Base-by-base conservation (phyloP, 1,284 basidiomycete species). In the Cystobasidium sp. region DNA sequence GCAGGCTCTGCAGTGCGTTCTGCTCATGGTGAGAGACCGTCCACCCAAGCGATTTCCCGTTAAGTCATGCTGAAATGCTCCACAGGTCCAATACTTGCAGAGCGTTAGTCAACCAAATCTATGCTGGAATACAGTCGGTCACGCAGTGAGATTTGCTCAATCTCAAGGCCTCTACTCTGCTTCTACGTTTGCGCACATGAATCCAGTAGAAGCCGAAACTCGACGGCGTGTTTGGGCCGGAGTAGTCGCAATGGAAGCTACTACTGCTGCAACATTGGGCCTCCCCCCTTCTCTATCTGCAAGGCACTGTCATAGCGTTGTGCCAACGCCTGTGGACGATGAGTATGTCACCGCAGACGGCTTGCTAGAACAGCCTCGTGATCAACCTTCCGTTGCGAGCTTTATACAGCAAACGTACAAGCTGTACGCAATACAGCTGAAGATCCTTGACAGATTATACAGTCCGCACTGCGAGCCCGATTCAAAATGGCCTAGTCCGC, bases 51-150 rank as follows among this genome's bases (percentile, higher is more conserved):
- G 1, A 49, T 51, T 51, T 20, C 58, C 58, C 8, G 3, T 56
- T 44, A n/a, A 22, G 39, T 55, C 9, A 55, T n/a, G 18, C 18
- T 20, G 31, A 39, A 14, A 37, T 37, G 53, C 3, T 31, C 31
- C 31, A 31, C 20, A 68, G 66, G 51, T 41, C 8, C 58, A 59
- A 22, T 69, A 69, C 39, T 44, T 69, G 10, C 68, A 69, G 41
- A 56, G 51, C 7, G 49, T 61, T 47, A 46, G 31, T 9, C 68
- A 69, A 20, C 58, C 68, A 8, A 49, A 24, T n/a, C n/a, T 69
- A 10, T 69, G 68, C 68, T 69, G 68, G 68, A 69, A 49, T 44
- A 62, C 68, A 22, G 41, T 62, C n/a, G 68, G 68, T 6, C 68
- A 59, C 31, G 68, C 68, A 51, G 58, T 69, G 24, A 37, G 68